Evolutionary conservation across 768 basidiomycete species (phyloP), one percentile per base, ranked within the genome.

Genomic region (Suillus subalutaceus): DNA sequence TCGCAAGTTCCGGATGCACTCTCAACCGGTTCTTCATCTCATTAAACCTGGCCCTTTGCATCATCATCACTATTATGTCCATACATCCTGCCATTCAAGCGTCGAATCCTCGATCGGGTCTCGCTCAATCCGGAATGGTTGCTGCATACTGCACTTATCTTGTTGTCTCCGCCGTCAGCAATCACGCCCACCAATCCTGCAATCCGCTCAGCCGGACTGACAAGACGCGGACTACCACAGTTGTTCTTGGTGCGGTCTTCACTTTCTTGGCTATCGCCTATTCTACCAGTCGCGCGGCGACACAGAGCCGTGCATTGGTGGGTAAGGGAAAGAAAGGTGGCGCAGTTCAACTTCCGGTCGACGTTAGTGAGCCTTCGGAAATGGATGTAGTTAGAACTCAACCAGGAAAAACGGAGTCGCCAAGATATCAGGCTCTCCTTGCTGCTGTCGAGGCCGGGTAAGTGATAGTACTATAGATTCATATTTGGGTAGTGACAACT

Each of bases 211-310:
- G 88, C 58, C 85, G 87, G 66, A 82, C 83, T 53, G 82, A 80
- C 30, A 86, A 86, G 58, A 92, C 96, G 0, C 88, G 90, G 66
- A 94, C 89, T 44, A 95, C 94, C 9, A 91, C 93, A 2, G 88
- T 97, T 56, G 82, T 98, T 35, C 83, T 98, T 53, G 97, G 97
- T 38, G 97, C 94, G 9, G 77, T 94, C 13, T 97, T 99, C 79
- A 99, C 97, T 0, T 99, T 99, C 88, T 79, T 99, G 56, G 96
- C 97, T 6, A 97, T 99, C 70, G 97, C 97, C 8, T 99, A 98
- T 75, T 98, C 96, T 37, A 99, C 97, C 0, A 93, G 90, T 32
- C 85, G 97, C 61, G 97, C 97, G 6, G 97, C 97, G 12, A 99
- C 97, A 0, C 95, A 97, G 78, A 94, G 92, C 72, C 88, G 92